Percentiles rank a stretch among this genome's conserved stretches.
phyloP scores from a whole-genome alignment of 2,329 filamentous ascomycete species.

The Penicillium sp. region DNA sequence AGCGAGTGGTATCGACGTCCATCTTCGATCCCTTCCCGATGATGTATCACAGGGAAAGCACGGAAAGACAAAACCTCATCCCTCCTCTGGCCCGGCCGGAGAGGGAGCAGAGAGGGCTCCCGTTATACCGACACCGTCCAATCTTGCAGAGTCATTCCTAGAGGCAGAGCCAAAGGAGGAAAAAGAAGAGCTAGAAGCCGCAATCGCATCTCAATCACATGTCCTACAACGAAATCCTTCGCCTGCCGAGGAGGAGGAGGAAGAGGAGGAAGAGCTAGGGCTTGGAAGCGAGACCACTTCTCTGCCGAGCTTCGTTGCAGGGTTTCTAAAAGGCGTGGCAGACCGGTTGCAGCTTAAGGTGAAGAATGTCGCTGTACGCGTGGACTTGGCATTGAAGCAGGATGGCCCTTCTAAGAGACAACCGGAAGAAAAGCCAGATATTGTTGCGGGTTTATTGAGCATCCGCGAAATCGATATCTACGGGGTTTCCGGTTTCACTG shows the following conservation, averaged over 20 bases:
- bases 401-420: slow-evolving; percentile 38
- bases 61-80: slow-evolving; percentile 21
- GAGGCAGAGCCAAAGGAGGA: slow-evolving; percentile 57
- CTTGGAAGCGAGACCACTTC: slow-evolving; percentile 55
- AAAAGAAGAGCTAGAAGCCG: slow-evolving; percentile 57
- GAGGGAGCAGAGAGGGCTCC: slow-evolving; percentile 30
- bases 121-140: slow-evolving; percentile 54
- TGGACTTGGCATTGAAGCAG: slow-evolving; percentile 50
- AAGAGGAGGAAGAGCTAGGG: slow-evolving; percentile 51
- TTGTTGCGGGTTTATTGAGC: slow-evolving; percentile 36
- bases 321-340: slow-evolving; percentile 57
- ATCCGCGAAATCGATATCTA: slow-evolving; percentile 37
- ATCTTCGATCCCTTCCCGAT: slow-evolving; percentile 55
- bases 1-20: slow-evolving; percentile 74
- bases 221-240: slow-evolving; percentile 49
- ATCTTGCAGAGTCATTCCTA: slow-evolving; percentile 61
- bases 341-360: slow-evolving; percentile 57
- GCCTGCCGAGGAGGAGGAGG: slow-evolving; percentile 49
- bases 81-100: slow-evolving; percentile 13
- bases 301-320: slow-evolving; percentile 58
- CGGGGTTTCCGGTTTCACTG: slow-evolving; percentile 25
- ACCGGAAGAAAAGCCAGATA: slow-evolving; percentile 37
- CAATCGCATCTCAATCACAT: slow-evolving; percentile 52
- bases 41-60: slow-evolving; percentile 33
- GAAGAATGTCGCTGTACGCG: slow-evolving; percentile 50